Evolutionary conservation across 2,329 filamentous ascomycete species (phyloP).

Genomic region (Colletotrichum sp.): DNA sequence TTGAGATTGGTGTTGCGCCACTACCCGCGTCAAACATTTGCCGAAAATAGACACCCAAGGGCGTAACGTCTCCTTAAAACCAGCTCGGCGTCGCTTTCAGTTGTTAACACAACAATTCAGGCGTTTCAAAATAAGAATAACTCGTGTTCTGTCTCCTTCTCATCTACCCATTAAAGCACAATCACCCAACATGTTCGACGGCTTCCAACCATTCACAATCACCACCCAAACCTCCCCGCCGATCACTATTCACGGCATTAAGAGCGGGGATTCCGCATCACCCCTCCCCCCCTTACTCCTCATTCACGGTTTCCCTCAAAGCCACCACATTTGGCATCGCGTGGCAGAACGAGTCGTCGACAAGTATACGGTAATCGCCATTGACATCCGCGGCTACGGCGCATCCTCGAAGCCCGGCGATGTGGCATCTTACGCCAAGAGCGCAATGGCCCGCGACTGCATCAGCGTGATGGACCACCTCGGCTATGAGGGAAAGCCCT

Average conservation of each 20-base stretch:
- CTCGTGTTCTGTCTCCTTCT: background rate
- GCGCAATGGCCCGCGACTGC: slow-evolving; percentile 53
- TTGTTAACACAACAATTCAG: background rate
- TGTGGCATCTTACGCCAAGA: slow-evolving; percentile 48
- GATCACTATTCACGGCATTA: slow-evolving; percentile 50
- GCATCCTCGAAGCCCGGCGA: slow-evolving; percentile 48
- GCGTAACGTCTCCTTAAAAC: background rate
- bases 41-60: background rate
- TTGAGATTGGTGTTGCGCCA: background rate
- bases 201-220: slow-evolving; percentile 42
- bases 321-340: slow-evolving; percentile 56
- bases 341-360: slow-evolving; percentile 42
- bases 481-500: slow-evolving; percentile 34
- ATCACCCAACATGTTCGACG: slow-evolving; percentile 39
- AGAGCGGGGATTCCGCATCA: slow-evolving; percentile 31
- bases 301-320: slow-evolving; percentile 59
- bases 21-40: background rate
- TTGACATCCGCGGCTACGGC: slow-evolving; percentile 59
- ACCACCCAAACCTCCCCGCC: slow-evolving; percentile 37
- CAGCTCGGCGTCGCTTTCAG: background rate
- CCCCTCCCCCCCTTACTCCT: slow-evolving; percentile 46
- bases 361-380: slow-evolving; percentile 46
- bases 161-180: background rate
- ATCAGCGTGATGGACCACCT: slow-evolving; percentile 49
- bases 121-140: background rate